These are phyloP conservation scores for Pulicaria dysenterica DNA, from an alignment of 129 eudicot genomes.

Conservation along the genomic window DNA sequence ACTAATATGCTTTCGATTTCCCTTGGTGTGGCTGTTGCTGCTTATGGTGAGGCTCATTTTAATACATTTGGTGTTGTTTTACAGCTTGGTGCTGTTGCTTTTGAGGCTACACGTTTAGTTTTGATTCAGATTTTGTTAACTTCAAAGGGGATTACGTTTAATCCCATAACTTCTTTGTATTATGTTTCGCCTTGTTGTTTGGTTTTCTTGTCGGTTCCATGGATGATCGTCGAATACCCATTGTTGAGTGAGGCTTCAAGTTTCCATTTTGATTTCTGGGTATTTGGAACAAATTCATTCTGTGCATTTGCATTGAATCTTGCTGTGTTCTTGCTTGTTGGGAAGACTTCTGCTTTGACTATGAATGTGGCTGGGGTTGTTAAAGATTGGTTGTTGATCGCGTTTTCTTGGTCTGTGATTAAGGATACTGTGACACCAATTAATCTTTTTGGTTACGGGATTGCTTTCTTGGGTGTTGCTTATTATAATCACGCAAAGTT, in stretches of 20 bases:
- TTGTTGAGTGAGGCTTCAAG: conserved; percentile 30
- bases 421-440: conserved; percentile 47
- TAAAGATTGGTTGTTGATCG: conserved; percentile 48
- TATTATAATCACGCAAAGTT: conserved; percentile 47
- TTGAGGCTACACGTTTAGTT: conserved; percentile 39
- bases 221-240: conserved; percentile 37
- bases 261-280: conserved; percentile 31
- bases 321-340: conserved; percentile 43
- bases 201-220: conserved; percentile 34
- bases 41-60: conserved; percentile 8
- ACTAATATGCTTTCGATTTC: conserved; percentile 25
- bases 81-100: conserved; percentile 38
- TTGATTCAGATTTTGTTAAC: conserved; percentile 40
- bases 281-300: conserved; percentile 39
- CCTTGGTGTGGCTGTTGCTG: conserved; percentile 30
- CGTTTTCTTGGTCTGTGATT: conserved; percentile 51
- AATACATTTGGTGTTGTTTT: conserved; percentile 34
- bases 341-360: conserved; percentile 45
- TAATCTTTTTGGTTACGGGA: conserved; percentile 37
- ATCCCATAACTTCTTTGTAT: conserved; percentile 48
- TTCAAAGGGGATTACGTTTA: conserved; percentile 38
- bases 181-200: conserved; percentile 43
- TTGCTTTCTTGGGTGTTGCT: conserved; percentile 45
- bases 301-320: conserved; percentile 42
- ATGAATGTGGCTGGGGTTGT: conserved; percentile 52